Base-by-base conservation (phyloP, 1,284 basidiomycete genomes). In the Ceratobasidium sp. region DNA sequence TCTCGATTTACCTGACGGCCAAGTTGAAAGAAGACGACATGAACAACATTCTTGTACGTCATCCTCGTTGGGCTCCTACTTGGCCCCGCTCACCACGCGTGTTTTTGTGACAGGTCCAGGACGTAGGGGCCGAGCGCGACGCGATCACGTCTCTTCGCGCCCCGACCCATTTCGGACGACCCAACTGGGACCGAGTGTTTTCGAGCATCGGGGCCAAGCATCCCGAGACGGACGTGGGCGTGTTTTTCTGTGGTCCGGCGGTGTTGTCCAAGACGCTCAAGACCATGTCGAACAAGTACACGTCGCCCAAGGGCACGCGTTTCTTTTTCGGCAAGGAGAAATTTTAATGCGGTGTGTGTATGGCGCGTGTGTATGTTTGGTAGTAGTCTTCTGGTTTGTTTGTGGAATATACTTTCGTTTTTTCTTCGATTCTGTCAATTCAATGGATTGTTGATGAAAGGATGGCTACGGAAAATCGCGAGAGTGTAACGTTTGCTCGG, bases 161-260 rank as follows among this genome's bases (percentile, higher is more conserved):
- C 0, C 94, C 94, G 0, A 97, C 94, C n/a, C 94, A 96, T 81
- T 97, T 92, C 79, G 94, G 94, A 30, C 83, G 94, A 72, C 94
- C 94, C 21, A 94, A 96, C 80, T 96, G 94, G 94, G 90, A 94
- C 77, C 84, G 87, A 50, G 90, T 94, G 26, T 96, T 94, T 81
- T 80, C 84, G 52, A 89, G 88, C 9, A 86, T 96, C 64, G 84
- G 84, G 1, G 88, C 91, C 78, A 92, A 90, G 79, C 94, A 96
- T 77, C 87, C 90, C 0, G 89, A 92, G 76, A 92, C 93, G 1
- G 93, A 95, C 77, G 88, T 93, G 65, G 93, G 93, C 61, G 92
- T 94, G 79, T 91, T 93, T 82, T 92, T 91, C 83, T 95, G 93
- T 79, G 93, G 93, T 21, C 92, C 93, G 6, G 75, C 87, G 0